Evolutionary conservation across 1,139 yeast species (phyloP), one percentile per base, ranked within the genome.

Genomic region (Spathaspora sp.): DNA sequence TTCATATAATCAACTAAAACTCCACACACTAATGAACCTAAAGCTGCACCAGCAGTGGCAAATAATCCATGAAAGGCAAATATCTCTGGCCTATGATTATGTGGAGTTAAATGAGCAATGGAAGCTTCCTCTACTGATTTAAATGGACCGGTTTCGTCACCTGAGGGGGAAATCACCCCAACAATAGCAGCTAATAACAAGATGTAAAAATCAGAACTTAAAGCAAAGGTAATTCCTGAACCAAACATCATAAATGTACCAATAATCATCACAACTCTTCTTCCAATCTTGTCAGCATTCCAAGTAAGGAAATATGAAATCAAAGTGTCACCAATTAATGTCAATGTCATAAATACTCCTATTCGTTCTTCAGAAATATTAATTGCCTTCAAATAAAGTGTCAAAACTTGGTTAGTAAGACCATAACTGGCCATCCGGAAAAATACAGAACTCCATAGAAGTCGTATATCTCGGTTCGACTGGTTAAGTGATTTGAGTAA

Each of bases 141-240:
- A 65, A 90, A 90, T 0, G 97, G 97, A 0, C 97, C 97, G 0
- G 93, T 89, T 59, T 90, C 97, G 57, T 86, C 93, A 13, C 97
- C 96, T 34, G 91, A 82, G 0, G 97, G 96, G 1, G 96, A 88
- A 4, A 90, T 86, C 10, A 90, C 90, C 0, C 78, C 80, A 8
- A 74, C 42, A 6, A 72, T 67, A 2, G 79, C 80, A 2, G 96
- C 95, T 3, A 75, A 24, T 27, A 90, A 68, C 40, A 90, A 68
- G 0, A 84, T 50, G 56, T 68, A 63, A 59, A 72, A 88, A 55
- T 80, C 78, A 20, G 79, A 61, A 50, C 54, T 56, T 27, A 49
- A 44, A 2, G 85, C 78, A 64, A 90, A 90, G 0, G 80, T 75
- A 1, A 79, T 48, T 1, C 97, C 96, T 5, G 96, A 77, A 0